These are phyloP conservation scores for Chenopodium formosanum DNA, from an alignment of 148 eudicot genomes.

Conservation along the genomic window DNA sequence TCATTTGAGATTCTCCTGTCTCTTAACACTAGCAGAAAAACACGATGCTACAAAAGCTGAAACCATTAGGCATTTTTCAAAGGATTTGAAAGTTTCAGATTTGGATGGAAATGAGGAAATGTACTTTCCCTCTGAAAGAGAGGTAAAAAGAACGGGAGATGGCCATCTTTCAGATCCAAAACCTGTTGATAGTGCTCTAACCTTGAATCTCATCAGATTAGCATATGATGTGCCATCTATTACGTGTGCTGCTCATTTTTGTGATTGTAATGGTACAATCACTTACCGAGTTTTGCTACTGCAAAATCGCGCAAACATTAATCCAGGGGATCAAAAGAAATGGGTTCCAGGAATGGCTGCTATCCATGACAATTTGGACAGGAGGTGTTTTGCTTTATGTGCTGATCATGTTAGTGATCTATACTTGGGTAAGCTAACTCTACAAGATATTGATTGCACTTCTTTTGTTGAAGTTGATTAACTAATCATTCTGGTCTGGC, in stretches of 20 bases:
- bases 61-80: constrained; percentile 73
- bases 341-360: constrained; percentile 68
- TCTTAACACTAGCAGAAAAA: constrained; percentile 82
- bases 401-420: constrained; percentile 60
- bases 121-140: constrained; percentile 75
- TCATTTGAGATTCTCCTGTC: constrained; percentile 85
- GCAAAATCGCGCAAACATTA: constrained; percentile 38
- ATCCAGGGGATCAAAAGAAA: constrained; percentile 36
- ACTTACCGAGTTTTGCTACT: constrained; percentile 59
- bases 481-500: background rate
- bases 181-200: constrained; percentile 78
- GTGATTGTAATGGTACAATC: constrained; percentile 57
- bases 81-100: constrained; percentile 64
- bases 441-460: constrained; percentile 76
- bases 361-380: constrained; percentile 51
- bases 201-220: constrained; percentile 57
- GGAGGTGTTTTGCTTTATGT: constrained; percentile 73
- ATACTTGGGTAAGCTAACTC: constrained; percentile 64
- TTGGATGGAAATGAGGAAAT: constrained; percentile 52
- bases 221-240: constrained; percentile 65
- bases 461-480: constrained; percentile 50
- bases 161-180: constrained; percentile 65
- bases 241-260: constrained; percentile 74
- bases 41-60: constrained; percentile 81
- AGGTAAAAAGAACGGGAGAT: constrained; percentile 73